A percentile compares a stretch with the other conserved stretches of the same genome.
Evolutionary conservation across 2,329 filamentous ascomycete species (phyloP).

Genomic region (Diaporthe citriasiana): DNA sequence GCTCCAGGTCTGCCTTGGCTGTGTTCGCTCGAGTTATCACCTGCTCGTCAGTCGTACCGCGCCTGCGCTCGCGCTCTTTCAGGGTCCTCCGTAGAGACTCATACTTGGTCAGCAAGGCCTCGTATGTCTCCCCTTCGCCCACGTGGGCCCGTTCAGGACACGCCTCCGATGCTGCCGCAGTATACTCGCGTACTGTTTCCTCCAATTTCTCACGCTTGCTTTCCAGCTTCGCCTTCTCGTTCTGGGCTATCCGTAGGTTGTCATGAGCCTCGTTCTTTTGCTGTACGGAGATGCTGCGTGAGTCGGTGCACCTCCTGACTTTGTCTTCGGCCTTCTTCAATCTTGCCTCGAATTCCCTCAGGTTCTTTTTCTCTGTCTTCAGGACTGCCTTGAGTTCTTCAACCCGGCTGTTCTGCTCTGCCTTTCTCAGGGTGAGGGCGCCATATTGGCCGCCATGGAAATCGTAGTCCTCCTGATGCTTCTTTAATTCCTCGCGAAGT

Average conservation of each 20-base stretch:
- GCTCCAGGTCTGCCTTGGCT: conserved; percentile 56
- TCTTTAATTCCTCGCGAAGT: conserved; percentile 70
- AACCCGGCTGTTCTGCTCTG: conserved; percentile 60
- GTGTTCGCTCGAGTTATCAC: conserved; percentile 66
- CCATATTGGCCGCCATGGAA: conserved; percentile 70
- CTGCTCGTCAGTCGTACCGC: conserved; percentile 76
- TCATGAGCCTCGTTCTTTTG: conserved; percentile 75
- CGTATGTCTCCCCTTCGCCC: conserved; percentile 73
- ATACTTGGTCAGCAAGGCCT: conserved; percentile 70
- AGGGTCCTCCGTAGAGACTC: conserved; percentile 66
- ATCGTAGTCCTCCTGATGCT: conserved; percentile 59
- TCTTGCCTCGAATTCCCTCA: conserved; percentile 58
- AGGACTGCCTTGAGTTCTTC: conserved; percentile 57
- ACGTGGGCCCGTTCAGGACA: conserved; percentile 71
- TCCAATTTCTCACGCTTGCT: conserved; percentile 62
- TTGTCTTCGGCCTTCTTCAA: conserved; percentile 71
- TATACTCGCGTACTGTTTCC: conserved; percentile 67
- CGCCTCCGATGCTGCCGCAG: conserved; percentile 65
- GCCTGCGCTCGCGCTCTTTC: conserved; percentile 66
- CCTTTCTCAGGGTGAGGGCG: conserved; percentile 63
- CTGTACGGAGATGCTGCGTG: conserved; percentile 66
- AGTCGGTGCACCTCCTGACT: conserved; percentile 61
- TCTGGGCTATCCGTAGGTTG: conserved; percentile 62
- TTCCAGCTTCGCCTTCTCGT: conserved; percentile 61
- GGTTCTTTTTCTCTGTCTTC: conserved; percentile 50